Evolutionary conservation across 2,329 filamentous ascomycete genomes (phyloP).

Genomic region (Thelonectria blattea): DNA sequence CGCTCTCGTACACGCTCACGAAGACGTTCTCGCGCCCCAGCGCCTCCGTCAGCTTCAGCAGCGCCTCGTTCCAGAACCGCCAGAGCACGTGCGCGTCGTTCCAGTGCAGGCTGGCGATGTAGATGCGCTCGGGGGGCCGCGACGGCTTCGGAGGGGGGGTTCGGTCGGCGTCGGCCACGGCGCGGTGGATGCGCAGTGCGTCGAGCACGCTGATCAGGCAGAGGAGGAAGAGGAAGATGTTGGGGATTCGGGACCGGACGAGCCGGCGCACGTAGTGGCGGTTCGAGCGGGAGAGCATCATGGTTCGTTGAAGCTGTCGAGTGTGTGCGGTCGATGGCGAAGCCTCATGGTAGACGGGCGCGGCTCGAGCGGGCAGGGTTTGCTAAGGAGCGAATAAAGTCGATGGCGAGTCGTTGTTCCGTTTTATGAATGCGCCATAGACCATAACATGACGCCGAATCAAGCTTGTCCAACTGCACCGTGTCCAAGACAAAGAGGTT

Average conservation of each 20-base stretch:
- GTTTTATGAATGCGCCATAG: conserved; percentile 1
- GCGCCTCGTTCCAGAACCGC: conserved; percentile 66
- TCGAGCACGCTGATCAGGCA: conserved; percentile 48
- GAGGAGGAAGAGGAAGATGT: conserved; percentile 44
- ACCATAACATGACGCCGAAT: conserved; percentile 12
- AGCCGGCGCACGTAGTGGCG: conserved; percentile 46
- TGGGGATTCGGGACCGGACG: conserved; percentile 44
- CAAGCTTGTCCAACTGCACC: not conserved
- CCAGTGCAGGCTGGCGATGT: conserved; percentile 73
- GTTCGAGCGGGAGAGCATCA: conserved; percentile 40
- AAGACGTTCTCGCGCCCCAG: conserved; percentile 70
- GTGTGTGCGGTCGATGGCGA: conserved; percentile 28
- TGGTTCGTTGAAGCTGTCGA: conserved; percentile 28
- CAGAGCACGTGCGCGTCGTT: conserved; percentile 67
- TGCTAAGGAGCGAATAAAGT: conserved; percentile 1
- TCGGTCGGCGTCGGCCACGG: conserved; percentile 40
- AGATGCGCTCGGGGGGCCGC: conserved; percentile 55
- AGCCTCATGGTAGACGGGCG: conserved; percentile 33
- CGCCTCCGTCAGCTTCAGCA: conserved; percentile 61
- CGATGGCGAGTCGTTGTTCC: not conserved
- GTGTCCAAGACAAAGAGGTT: not conserved
- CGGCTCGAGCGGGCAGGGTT: not conserved
- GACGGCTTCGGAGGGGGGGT: conserved; percentile 33
- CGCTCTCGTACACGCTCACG: conserved; percentile 71
- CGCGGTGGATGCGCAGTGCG: conserved; percentile 46